These are phyloP conservation scores for Rhizopus sp. DNA, from an alignment of 371 early-diverging fungal genomes.

Conservation along the genomic window DNA sequence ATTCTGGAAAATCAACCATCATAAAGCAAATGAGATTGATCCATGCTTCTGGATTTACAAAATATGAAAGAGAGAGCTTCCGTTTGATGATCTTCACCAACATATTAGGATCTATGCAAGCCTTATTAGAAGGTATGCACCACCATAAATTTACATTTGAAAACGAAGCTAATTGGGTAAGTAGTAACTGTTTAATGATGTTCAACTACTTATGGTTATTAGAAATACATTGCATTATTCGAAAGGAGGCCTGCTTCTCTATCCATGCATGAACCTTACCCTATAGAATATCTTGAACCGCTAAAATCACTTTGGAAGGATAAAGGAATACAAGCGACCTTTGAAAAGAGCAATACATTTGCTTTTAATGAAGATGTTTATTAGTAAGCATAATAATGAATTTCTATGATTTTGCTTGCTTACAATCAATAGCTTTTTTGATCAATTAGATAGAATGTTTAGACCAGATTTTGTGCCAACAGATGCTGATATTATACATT, in stretches of 20 bases:
- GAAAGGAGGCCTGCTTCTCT: slow-evolving; percentile 30
- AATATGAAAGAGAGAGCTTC: slow-evolving; percentile 82
- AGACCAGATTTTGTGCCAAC: slow-evolving; percentile 72
- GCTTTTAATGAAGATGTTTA: slow-evolving; percentile 82
- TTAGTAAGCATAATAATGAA: slow-evolving; percentile 55
- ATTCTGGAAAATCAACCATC: slow-evolving; percentile 95
- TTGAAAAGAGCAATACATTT: slow-evolving; percentile 70
- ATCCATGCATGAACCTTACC: slow-evolving; percentile 57
- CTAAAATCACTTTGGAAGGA: slow-evolving; percentile 77
- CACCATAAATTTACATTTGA: slow-evolving; percentile 65
- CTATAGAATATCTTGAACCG: slow-evolving; percentile 68
- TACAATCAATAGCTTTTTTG: slow-evolving; percentile 66
- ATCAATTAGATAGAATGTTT: slow-evolving; percentile 80
- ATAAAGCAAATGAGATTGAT: slow-evolving; percentile 96
- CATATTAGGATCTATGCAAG: slow-evolving; percentile 84
- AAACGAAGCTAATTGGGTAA: slow-evolving; percentile 54
- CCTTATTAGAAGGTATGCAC: slow-evolving; percentile 87
- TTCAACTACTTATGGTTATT: not conserved
- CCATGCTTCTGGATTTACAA: slow-evolving; percentile 86
- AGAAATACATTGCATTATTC: slow-evolving; percentile 26
- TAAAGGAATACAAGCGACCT: slow-evolving; percentile 59
- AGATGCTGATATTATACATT: slow-evolving; percentile 83
- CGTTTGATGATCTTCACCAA: slow-evolving; percentile 88
- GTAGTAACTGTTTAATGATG: not conserved
- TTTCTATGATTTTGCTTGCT: not conserved